Percentiles rank a stretch among this genome's conserved stretches.
phyloP scores from a whole-genome alignment of 352 stramenopile species.

The Globisporangium spinosum region DNA sequence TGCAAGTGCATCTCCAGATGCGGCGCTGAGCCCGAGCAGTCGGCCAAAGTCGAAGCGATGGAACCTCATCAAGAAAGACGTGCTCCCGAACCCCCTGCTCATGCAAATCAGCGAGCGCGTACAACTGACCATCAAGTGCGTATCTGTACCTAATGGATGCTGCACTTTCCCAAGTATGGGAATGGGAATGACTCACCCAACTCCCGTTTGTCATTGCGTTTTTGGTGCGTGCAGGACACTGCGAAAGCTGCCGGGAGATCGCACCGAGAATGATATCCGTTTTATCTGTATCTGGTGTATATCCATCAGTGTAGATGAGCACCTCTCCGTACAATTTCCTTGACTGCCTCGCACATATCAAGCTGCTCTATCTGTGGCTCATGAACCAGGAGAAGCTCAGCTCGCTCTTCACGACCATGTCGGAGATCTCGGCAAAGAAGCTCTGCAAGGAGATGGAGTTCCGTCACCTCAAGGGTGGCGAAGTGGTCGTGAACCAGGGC shows the following conservation, averaged over 20 bases:
- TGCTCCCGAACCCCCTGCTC: conserved; percentile 44
- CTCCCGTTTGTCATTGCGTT: neutral
- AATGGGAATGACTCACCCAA: neutral
- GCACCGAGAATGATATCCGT: conserved; percentile 44
- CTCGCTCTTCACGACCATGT: conserved; percentile 84
- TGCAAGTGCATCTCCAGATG: neutral
- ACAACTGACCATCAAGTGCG: conserved; percentile 64
- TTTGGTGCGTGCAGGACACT: conserved; percentile 37
- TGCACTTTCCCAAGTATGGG: neutral
- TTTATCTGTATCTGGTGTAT: neutral
- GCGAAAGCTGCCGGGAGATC: conserved; percentile 59
- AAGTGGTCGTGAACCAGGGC: conserved; percentile 80
- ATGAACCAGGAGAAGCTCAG: conserved; percentile 88
- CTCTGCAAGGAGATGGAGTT: conserved; percentile 88
- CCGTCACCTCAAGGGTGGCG: conserved; percentile 53
- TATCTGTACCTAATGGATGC: neutral
- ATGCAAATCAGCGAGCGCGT: conserved; percentile 63
- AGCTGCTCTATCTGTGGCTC: conserved; percentile 77
- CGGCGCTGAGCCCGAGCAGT: neutral
- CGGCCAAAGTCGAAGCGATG: conserved; percentile 13
- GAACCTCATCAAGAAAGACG: conserved; percentile 24
- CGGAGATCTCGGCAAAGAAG: conserved; percentile 79
- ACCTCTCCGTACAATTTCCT: neutral
- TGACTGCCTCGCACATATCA: conserved; percentile 26
- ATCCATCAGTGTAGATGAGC: neutral